phyloP scores from a whole-genome alignment of 2,329 filamentous ascomycete genomes.

The Sclerotinia spermophila region DNA sequence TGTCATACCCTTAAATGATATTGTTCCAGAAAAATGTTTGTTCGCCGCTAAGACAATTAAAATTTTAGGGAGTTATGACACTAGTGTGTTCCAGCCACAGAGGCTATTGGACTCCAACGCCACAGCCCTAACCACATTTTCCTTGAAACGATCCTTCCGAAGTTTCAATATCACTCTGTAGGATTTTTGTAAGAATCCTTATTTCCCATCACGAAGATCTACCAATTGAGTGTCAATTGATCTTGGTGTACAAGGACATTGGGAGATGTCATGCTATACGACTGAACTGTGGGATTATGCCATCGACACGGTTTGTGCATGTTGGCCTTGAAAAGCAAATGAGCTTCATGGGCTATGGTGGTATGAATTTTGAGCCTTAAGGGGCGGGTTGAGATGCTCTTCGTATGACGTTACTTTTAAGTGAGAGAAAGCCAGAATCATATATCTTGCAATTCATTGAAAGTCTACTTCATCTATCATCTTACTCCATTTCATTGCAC shows the following conservation, averaged over 20 bases:
- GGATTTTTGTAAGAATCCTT: background rate
- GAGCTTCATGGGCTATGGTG: background rate
- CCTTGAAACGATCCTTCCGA: background rate
- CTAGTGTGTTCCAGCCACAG: slow-evolving; percentile 5
- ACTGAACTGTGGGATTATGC: background rate
- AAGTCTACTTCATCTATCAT: background rate
- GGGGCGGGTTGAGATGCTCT: background rate
- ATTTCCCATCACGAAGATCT: slow-evolving; percentile 1
- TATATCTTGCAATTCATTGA: background rate
- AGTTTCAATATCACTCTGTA: background rate
- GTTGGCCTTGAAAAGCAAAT: background rate
- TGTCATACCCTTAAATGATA: background rate
- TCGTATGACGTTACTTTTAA: too few relatives aligned
- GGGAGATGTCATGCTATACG: background rate
- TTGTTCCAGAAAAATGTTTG: background rate
- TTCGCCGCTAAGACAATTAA: background rate
- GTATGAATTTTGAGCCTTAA: background rate
- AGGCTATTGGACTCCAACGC: background rate
- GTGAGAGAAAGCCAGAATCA: background rate
- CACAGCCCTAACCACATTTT: background rate
- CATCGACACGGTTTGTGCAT: background rate
- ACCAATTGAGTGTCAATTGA: background rate
- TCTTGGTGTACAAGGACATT: background rate
- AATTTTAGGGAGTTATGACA: background rate
- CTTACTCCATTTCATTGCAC: too few relatives aligned